phyloP scores from a whole-genome alignment of 768 basidiomycete species.

The Trametes maxima region DNA sequence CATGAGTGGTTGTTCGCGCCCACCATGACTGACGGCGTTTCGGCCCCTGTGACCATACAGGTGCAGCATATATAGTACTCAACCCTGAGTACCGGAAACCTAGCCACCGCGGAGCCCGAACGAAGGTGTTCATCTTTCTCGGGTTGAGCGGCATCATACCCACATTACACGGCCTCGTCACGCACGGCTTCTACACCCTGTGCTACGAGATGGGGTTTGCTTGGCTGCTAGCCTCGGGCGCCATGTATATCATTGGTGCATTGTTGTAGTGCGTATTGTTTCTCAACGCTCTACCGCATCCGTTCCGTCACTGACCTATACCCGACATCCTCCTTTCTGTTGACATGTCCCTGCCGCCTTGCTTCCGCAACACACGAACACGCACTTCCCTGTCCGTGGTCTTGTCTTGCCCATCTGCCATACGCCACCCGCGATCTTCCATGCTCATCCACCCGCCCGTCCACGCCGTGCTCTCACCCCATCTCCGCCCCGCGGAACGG shows the following conservation, averaged over 20 bases:
- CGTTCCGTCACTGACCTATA: constrained; percentile 1
- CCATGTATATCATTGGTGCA: constrained; percentile 78
- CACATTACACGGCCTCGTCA: constrained; percentile 60
- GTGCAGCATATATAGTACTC: constrained; percentile 74
- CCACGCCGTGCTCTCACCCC: background rate
- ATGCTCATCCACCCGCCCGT: background rate
- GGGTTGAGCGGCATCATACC: constrained; percentile 74
- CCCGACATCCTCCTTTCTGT: background rate
- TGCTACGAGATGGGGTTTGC: constrained; percentile 66
- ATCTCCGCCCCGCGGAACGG: background rate
- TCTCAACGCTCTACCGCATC: background rate
- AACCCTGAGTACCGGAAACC: constrained; percentile 78
- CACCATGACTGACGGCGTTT: background rate
- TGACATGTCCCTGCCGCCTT: background rate
- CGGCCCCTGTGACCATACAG: constrained; percentile 36
- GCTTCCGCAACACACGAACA: background rate
- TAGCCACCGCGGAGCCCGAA: constrained; percentile 74
- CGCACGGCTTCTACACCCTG: constrained; percentile 59
- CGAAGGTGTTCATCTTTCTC: constrained; percentile 75
- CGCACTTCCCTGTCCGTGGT: background rate
- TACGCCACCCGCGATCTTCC: too few species aligned
- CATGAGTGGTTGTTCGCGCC: background rate
- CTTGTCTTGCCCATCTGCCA: background rate
- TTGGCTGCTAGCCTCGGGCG: constrained; percentile 71
- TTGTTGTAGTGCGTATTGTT: constrained; percentile 71